A percentile compares a stretch with the other conserved stretches of the same genome.
Evolutionary conservation across 2,329 filamentous ascomycete genomes (phyloP).

Genomic region (Exophiala xenobiotica): DNA sequence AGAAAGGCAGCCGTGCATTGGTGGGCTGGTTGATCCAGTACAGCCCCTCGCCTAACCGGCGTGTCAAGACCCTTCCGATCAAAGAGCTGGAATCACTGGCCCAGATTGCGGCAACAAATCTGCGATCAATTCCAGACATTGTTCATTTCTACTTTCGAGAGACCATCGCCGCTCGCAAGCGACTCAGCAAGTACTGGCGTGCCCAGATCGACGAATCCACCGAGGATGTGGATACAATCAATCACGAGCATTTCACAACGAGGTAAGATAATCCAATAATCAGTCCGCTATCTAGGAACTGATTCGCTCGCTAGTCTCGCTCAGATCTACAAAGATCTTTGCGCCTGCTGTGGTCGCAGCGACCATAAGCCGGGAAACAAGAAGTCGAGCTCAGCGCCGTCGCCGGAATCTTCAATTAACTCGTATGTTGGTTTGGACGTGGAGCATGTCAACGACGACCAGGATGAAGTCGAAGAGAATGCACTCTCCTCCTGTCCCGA

Average conservation of each 20-base stretch:
- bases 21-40: conserved; percentile 33
- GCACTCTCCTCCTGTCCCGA: conserved; percentile 14
- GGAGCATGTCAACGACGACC: conserved; percentile 14
- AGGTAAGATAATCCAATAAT: conserved; percentile 30
- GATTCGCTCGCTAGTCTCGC: conserved; percentile 12
- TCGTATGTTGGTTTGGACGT: conserved; percentile 21
- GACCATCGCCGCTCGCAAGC: conserved; percentile 31
- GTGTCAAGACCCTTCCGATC: conserved; percentile 29
- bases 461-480: conserved; percentile 1
- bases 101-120: conserved; percentile 22
- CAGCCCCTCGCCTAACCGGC: conserved; percentile 21
- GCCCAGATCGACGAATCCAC: conserved; percentile 16
- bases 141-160: conserved; percentile 35
- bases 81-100: conserved; percentile 31
- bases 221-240: conserved; percentile 29
- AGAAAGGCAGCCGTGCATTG: conserved; percentile 33
- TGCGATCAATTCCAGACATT: conserved; percentile 31
- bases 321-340: conserved; percentile 32
- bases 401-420: conserved; percentile 13
- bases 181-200: conserved; percentile 34
- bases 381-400: background rate
- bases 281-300: background rate
- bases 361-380: conserved; percentile 6
- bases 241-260: conserved; percentile 35
- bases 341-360: conserved; percentile 28